Evolutionary conservation across 495 filamentous ascomycete genomes (phyloP), one percentile per base, ranked within the genome.

Genomic region (Xylaria nigripes): DNA sequence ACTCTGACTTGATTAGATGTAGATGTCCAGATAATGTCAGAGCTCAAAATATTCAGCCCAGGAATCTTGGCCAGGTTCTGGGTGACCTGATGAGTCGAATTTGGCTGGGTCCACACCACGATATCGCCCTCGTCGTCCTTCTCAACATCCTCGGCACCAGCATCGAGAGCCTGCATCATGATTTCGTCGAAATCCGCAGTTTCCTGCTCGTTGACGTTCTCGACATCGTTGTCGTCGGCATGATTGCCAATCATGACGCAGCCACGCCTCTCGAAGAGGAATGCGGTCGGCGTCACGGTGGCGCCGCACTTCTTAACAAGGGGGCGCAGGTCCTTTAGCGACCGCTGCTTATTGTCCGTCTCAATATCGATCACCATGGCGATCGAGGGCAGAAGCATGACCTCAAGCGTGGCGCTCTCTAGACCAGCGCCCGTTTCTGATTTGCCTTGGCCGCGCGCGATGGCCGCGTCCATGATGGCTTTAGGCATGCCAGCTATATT

Each of bases 381-480:
- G 18, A 95, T 80, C 7, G 82, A 81, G 0, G 82, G 81, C 1
- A 87, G 88, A 21, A 94, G 68, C 57, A 97, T 86, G 2, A 84
- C 86, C 73, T 99, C 93, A 51, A 95, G 74, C 0, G 80, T 86
- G 15, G 95, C 54, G 30, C 70, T 71, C 63, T 97, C 91, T 5
- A 97, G 78, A 5, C 78, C 74, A 27, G 77, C 78, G 32, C 93
- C 92, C 1, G 75, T 77, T 0, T 81, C 62, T 23, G 89, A 87
- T 27, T 82, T 74, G 15, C 94, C 94, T 64, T 95, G 90, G 6
- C 93, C 94, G 22, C 90, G 81, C 12, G 86, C 84, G 56, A 97
- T 85, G 49, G 93, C 89, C 13, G 73, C 74, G 61, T 96, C 89
- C 56, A 97, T 96, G 2, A 75, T 72, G 24, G 80, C 77, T 67